Conservation (phyloP, 305 asterid genomes). For the Fraxinus baroniana region DNA sequence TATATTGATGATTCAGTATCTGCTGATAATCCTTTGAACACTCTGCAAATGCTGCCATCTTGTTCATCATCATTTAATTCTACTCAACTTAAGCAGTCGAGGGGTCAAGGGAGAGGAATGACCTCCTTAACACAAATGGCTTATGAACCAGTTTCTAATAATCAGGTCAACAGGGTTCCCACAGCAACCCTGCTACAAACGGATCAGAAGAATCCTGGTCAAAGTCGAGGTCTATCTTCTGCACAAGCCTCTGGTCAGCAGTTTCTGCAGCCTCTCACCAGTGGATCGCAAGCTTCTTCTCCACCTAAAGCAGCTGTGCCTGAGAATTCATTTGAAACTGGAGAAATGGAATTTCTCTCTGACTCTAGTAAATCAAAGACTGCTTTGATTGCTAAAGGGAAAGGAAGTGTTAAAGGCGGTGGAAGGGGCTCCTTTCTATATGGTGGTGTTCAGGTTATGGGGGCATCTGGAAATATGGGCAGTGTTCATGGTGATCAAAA, state of each 20-base stretch:
- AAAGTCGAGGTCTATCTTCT: conserved; percentile 25
- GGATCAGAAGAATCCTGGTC: conserved; percentile 38
- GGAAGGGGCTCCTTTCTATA: conserved; percentile 69
- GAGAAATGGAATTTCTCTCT: conserved; percentile 52
- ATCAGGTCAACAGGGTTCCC: conserved; percentile 54
- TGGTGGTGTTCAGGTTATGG: conserved; percentile 73
- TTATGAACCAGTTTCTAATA: conserved; percentile 58
- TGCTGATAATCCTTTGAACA: conserved; percentile 52
- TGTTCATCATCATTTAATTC: conserved; percentile 43
- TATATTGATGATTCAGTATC: conserved; percentile 54
- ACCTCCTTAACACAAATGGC: conserved; percentile 50
- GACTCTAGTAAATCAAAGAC: conserved; percentile 59
- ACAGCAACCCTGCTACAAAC: conserved; percentile 47
- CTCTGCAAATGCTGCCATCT: conserved; percentile 44
- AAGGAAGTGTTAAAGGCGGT: conserved; percentile 50
- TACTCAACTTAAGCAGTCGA: conserved; percentile 38
- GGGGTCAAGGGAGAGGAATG: conserved; percentile 79
- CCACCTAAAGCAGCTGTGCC: conserved; percentile 51
- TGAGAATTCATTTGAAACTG: conserved; percentile 47
- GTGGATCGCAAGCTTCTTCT: conserved; percentile 58
- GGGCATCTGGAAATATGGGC: conserved; percentile 59
- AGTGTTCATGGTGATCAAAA: conserved; percentile 66
- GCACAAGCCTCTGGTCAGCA: conserved; percentile 38
- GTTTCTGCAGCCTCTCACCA: conserved; percentile 38
- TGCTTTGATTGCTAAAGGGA: conserved; percentile 66